Evolutionary conservation across 2,329 filamentous ascomycete genomes (phyloP).

Genomic region (Colletotrichum acutatum): DNA sequence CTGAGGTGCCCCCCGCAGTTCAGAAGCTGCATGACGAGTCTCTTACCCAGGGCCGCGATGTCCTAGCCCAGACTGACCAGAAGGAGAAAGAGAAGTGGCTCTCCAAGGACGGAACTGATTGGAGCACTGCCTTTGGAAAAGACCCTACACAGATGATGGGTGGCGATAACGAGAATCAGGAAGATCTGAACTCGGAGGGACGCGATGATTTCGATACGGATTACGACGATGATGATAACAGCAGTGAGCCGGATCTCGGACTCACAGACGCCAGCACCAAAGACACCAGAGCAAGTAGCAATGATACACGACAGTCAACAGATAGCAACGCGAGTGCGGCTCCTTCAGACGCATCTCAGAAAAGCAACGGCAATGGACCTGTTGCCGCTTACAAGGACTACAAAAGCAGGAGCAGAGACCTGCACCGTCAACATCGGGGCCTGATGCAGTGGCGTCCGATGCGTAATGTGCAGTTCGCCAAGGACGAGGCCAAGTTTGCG

Average conservation of each 20-base stretch:
- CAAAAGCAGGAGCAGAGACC: conserved; percentile 74
- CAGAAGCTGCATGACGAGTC: conserved; percentile 85
- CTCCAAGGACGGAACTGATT: conserved; percentile 82
- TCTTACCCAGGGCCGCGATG: conserved; percentile 81
- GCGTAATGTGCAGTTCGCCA: conserved; percentile 86
- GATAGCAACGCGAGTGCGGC: conserved; percentile 48
- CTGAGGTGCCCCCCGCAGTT: conserved; percentile 78
- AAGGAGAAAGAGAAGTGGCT: conserved; percentile 84
- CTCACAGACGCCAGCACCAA: conserved; percentile 64
- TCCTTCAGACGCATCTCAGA: conserved; percentile 43
- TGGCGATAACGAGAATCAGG: conserved; percentile 40
- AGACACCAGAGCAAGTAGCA: conserved; percentile 41
- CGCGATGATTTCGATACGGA: conserved; percentile 53
- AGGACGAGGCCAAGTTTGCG: conserved; percentile 86
- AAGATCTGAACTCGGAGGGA: conserved; percentile 49
- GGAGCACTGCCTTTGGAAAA: conserved; percentile 86
- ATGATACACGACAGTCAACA: conserved; percentile 48
- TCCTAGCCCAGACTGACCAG: conserved; percentile 77
- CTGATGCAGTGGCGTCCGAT: conserved; percentile 96
- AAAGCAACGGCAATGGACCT: conserved; percentile 66
- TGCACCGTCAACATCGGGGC: conserved; percentile 88
- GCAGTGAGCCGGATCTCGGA: conserved; percentile 57
- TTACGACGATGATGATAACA: conserved; percentile 46
- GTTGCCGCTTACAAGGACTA: conserved; percentile 70
- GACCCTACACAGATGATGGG: conserved; percentile 70